These are phyloP conservation scores for Coniochaeta hoffmannii DNA, from an alignment of 2,329 filamentous ascomycete species.

Conservation along the genomic window DNA sequence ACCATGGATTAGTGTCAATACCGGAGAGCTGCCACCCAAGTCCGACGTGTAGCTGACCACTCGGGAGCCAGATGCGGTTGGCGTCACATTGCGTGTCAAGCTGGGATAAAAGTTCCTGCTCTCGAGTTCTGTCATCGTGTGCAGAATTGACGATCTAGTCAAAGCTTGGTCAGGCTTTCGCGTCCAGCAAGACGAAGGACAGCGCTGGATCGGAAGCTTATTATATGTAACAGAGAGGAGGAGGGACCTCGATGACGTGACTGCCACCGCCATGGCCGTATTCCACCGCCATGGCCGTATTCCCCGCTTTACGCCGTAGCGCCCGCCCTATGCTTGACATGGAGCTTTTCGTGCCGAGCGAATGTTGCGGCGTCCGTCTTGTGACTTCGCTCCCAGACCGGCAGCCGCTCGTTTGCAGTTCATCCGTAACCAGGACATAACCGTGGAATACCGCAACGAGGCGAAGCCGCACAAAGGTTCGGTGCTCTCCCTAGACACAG, in stretches of 20 bases:
- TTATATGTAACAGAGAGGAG: too few relatives aligned
- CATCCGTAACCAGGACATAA: too few relatives aligned
- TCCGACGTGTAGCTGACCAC: slow-evolving; percentile 16
- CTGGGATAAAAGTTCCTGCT: slow-evolving; percentile 13
- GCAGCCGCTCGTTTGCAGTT: too few relatives aligned
- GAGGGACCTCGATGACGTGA: background rate
- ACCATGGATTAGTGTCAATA: slow-evolving; percentile 36
- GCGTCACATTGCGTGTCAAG: slow-evolving; percentile 12
- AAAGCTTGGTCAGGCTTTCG: too few relatives aligned
- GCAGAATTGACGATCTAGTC: background rate
- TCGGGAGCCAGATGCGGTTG: slow-evolving; percentile 13
- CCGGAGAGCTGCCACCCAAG: slow-evolving; percentile 14
- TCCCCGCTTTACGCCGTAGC: background rate
- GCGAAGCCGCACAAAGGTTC: too few relatives aligned
- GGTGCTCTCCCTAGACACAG: too few relatives aligned
- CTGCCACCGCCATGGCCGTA: too few relatives aligned
- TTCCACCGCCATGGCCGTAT: too few relatives aligned
- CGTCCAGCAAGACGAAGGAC: background rate
- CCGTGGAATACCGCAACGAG: too few relatives aligned
- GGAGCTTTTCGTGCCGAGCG: background rate
- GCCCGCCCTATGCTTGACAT: background rate
- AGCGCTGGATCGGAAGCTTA: too few relatives aligned
- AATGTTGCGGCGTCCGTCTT: too few relatives aligned
- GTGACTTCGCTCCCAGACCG: too few relatives aligned
- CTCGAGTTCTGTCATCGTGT: slow-evolving; percentile 2